These are phyloP conservation scores for Debaryomyces nepalensis DNA, from an alignment of 1,139 yeast genomes.

Conservation along the genomic window DNA sequence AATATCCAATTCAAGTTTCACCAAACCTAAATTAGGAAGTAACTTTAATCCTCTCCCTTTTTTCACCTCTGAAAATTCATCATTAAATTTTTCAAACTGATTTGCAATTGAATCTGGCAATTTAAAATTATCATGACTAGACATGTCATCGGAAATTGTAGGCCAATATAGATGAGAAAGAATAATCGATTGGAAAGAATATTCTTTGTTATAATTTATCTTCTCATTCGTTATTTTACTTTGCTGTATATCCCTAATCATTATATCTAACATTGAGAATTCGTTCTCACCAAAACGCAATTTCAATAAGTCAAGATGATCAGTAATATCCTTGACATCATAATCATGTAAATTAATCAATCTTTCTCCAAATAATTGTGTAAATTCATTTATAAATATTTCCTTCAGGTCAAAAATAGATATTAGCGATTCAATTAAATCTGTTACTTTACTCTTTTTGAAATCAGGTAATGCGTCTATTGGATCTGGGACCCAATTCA, in stretches of 20 bases:
- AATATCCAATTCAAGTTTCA: conserved; percentile 60
- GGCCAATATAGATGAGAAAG: conserved; percentile 61
- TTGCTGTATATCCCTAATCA: conserved; percentile 76
- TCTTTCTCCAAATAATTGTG: conserved; percentile 64
- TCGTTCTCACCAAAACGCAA: conserved; percentile 69
- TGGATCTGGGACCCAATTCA: conserved; percentile 89
- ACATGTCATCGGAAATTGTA: conserved; percentile 33
- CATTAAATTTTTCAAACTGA: conserved; percentile 48
- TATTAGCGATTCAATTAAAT: conserved; percentile 71
- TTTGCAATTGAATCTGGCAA: conserved; percentile 49
- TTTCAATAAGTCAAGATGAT: conserved; percentile 59
- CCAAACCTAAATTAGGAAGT: conserved; percentile 65
- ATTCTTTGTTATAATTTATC: conserved; percentile 23
- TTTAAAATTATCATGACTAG: conserved; percentile 41
- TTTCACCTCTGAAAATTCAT: conserved; percentile 46
- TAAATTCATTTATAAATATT: conserved; percentile 73
- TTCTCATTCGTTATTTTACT: conserved; percentile 47
- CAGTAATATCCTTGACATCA: conserved; percentile 44
- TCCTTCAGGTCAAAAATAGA: conserved; percentile 81
- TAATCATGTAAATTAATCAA: conserved; percentile 55
- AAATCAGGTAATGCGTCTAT: conserved; percentile 92
- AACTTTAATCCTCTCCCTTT: conserved; percentile 63
- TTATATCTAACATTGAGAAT: conserved; percentile 75
- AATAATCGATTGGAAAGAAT: conserved; percentile 40
- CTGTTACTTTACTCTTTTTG: conserved; percentile 63